These are phyloP conservation scores for Naegleria fowleri DNA, from an alignment of 208 protist genomes.

Conservation along the genomic window DNA sequence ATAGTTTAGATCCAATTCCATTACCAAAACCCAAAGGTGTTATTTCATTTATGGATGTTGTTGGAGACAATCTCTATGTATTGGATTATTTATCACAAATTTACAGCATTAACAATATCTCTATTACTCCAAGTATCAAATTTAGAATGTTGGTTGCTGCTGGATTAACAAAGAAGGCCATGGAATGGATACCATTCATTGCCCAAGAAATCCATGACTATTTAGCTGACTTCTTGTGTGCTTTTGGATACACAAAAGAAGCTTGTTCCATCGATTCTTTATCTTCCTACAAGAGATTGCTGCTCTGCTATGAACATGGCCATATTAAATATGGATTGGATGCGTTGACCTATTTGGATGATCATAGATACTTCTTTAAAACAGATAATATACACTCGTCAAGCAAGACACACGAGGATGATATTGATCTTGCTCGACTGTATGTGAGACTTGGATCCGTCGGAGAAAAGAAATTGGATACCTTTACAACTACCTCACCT, in stretches of 20 bases:
- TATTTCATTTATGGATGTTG: conserved; percentile 16
- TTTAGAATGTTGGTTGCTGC: conserved; percentile 22
- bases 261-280: conserved; percentile 4
- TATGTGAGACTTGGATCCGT: neutral
- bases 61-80: neutral
- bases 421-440: neutral
- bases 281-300: neutral
- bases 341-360: neutral
- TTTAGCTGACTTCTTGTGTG: neutral
- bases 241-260: neutral
- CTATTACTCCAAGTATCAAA: neutral
- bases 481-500: neutral
- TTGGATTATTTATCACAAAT: neutral
- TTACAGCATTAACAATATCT: neutral
- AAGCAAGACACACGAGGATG: neutral
- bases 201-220: conserved; percentile 6
- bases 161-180: neutral
- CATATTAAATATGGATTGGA: neutral
- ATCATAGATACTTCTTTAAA: neutral
- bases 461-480: neutral
- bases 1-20: conserved; percentile 18
- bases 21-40: conserved; percentile 14
- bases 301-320: neutral
- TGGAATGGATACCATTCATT: conserved; percentile 14
- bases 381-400: neutral